Base-by-base conservation (phyloP, 306 rosid species). In the Rosa multiflora region DNA sequence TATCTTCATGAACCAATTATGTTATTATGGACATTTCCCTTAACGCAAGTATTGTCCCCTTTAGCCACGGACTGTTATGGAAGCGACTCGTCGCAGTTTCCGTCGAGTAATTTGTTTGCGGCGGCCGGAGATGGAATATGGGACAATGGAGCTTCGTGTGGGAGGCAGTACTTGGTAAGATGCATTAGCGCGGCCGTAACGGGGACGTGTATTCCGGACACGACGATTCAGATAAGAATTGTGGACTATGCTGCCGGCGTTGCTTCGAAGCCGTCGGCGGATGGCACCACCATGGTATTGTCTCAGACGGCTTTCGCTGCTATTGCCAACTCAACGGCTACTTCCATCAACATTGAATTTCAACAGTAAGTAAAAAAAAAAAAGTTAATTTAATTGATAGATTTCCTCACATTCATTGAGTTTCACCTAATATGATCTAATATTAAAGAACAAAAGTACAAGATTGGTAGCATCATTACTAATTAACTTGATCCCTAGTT, bases 131-230 rank as follows among this genome's bases (percentile, higher is more conserved):
- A 93, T 11, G 97, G 92, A 72, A 88, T 93, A 64, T 93, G 98
- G 98, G 97, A 93, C 70, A 93, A 93, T 59, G 98, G 98, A 20
- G 98, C 98, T 1, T 86, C 97, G 1, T 93, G 98, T 67, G 98
- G 98, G 39, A 91, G 98, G 73, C 88, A 93, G 79, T 93, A 91
- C 40, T 39, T 84, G 70, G 97, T 91, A 52, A 87, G 98, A 21
- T 93, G 98, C 76, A 84, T 93, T 12, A 89, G 98, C 70, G 97
- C 98, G 1, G 86, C 88, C 53, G 9, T 62, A 62, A 86, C 90
- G 5, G 76, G 80, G 42, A 85, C 89, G 17, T 91, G 98, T 74
- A 23, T 84, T 66, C 86, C 83, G 0, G 89, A 81, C 21, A 86
- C 70, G 76, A 91, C 82, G 3, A 85, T 93, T 82, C 91, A 89